Evolutionary conservation across 805 yeast genomes (phyloP), one percentile per base, ranked within the genome.

Genomic region (Wickerhamiella qilinensis): DNA sequence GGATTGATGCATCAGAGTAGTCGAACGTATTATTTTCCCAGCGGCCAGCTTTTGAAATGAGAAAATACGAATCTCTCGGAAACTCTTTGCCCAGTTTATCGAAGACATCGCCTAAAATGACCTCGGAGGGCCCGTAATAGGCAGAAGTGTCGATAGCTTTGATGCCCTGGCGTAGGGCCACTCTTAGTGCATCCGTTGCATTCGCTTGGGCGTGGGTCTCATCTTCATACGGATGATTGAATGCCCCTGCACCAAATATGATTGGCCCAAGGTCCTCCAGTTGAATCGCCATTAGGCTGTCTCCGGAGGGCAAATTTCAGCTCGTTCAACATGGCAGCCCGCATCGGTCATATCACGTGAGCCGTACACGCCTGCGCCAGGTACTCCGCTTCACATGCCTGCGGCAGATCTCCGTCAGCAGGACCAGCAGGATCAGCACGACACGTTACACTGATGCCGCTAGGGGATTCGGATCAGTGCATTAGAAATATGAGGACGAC

Each of bases 111-210:
- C 97, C 96, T 4, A 82, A 53, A 12, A 86, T 46, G 16, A 58
- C 64, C 52, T 86, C 97, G 4, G 93, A 80, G 0, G 83, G 83
- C 0, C 96, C 96, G 54, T 86, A 86, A 59, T 82, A 85, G 3
- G 96, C 95, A 0, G 95, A 81, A 0, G 96, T 84, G 53, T 86
- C 96, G 28, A 86, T 64, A 1, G 93, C 91, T 34, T 66, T 68
- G 43, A 83, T 62, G 0, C 95, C 95, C 20, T 64, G 52, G 17
- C 62, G 58, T 49, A 86, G 76, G 0, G 86, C 91, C 12, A 55
- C 49, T 35, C 60, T 53, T 17, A 86, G 47, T 36, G 86, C 68
- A 0, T 70, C 73, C 9, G 58, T 62, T 9, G 75, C 65, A 1
- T 83, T 78, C 1, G 60, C 50, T 27, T 64, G 62, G 1, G 94